A percentile compares a stretch with the other conserved stretches of the same genome.
phyloP scores from a whole-genome alignment of 2,329 filamentous ascomycete genomes.

The Fusarium liriodendri region DNA sequence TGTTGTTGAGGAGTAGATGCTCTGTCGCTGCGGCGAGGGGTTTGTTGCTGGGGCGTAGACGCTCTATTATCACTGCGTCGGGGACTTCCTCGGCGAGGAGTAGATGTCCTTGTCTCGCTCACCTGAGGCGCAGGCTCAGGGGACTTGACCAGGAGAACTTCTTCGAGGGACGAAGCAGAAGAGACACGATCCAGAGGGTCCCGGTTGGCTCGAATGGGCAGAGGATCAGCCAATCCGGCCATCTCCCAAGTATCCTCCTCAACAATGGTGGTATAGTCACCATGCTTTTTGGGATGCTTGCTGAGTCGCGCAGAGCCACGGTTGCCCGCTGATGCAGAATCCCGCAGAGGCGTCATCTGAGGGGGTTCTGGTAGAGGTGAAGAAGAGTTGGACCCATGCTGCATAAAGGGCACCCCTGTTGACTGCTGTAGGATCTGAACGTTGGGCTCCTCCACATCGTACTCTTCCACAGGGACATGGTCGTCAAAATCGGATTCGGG shows the following conservation, averaged over 20 bases:
- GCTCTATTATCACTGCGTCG: slow-evolving; percentile 4
- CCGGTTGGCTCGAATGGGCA: slow-evolving; percentile 3
- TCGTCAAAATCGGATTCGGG: slow-evolving; percentile 58
- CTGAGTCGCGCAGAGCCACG: slow-evolving; percentile 45
- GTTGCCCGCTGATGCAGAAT: slow-evolving; percentile 64
- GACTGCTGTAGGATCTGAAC: slow-evolving; percentile 60
- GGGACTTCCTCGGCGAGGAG: slow-evolving; percentile 21
- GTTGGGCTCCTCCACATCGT: slow-evolving; percentile 56
- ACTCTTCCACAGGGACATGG: slow-evolving; percentile 56
- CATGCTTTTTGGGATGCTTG: slow-evolving; percentile 47
- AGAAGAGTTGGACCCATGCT: slow-evolving; percentile 52
- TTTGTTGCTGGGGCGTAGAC: slow-evolving; percentile 10
- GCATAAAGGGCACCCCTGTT: slow-evolving; percentile 43
- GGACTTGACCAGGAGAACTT: slow-evolving; percentile 46
- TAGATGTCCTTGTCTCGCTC: slow-evolving; percentile 15
- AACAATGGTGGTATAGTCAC: slow-evolving; percentile 58
- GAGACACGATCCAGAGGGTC: slow-evolving; percentile 40
- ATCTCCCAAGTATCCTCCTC: slow-evolving; percentile 62
- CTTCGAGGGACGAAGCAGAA: slow-evolving; percentile 48
- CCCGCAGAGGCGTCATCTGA: slow-evolving; percentile 63
- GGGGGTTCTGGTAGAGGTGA: slow-evolving; percentile 60
- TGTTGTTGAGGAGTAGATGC: slow-evolving; percentile 6
- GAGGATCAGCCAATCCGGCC: slow-evolving; percentile 40
- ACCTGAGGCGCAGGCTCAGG: slow-evolving; percentile 27
- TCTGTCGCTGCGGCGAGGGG: slow-evolving; percentile 9